Base-by-base conservation (phyloP, 768 basidiomycete genomes). In the Phylloporus rhodoxanthus region DNA sequence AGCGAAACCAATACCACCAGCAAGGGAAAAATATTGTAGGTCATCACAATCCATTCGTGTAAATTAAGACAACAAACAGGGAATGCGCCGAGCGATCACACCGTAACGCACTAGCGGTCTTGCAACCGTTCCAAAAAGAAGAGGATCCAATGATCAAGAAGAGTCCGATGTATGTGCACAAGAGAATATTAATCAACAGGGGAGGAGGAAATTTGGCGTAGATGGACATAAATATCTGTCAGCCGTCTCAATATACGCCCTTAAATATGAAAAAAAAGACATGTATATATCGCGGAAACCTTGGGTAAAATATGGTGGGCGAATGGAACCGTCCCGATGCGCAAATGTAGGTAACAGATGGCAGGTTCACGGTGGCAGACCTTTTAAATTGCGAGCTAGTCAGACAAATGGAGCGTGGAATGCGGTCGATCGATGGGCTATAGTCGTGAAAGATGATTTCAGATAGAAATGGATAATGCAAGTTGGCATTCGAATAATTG, bases 361-460 rank as follows among this genome's bases (percentile, higher is more conserved):
- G 23, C 47, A 54, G 39, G 48, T 21, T 57, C 55, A 52, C 47
- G 26, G 30, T 47, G 41, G 39, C 41, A 28, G 52, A 39, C 51
- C 33, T 48, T 40, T 39, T 34, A 26, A 41, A 60, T 55, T 55
- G 55, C 47, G 51, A 51, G 45, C 58, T 57, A 38, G 58, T 66
- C 57, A 58, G 60, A 62, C 60, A 66, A 65, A 65, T 65, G 56
- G 58, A 61, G 57, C 56, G 62, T 64, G 50, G 42, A 52, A 59
- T 65, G 59, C 57, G 51, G 41, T 53, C 53, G 53, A 54, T 60
- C 46, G 53, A 50, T 55, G 56, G 57, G 58, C 51, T 48, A 54
- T 54, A 47, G 49, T 39, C 45, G 39, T 49, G 21, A 34, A 55
- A 59, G 50, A 60, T 65, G 23, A 42, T 51, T 47, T 52, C 36